These are phyloP conservation scores for Fimicolochytrium jonesii DNA, from an alignment of 192 early-diverging fungal species.

Conservation along the genomic window DNA sequence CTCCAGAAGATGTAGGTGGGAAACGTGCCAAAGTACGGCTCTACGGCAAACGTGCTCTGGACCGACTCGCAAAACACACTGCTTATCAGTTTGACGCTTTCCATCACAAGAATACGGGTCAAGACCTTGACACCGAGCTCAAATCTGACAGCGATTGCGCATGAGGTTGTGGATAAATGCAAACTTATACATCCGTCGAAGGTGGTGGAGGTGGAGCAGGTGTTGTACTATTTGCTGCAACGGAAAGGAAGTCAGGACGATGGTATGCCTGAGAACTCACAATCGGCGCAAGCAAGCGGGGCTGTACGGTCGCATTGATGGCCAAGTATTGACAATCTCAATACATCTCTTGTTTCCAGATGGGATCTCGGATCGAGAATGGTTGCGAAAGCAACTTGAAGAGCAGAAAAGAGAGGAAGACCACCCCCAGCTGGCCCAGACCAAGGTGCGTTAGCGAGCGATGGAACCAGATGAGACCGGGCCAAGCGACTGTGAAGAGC, in stretches of 20 bases:
- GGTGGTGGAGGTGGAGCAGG: slow-evolving; percentile 33
- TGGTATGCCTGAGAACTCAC: slow-evolving; percentile 1
- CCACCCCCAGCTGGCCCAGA: too few species aligned
- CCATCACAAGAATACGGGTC: slow-evolving; percentile 31
- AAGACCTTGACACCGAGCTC: slow-evolving; percentile 27
- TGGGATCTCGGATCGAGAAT: slow-evolving; percentile 25
- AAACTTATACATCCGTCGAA: slow-evolving; percentile 47
- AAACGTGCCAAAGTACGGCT: too few species aligned
- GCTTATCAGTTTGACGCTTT: too few species aligned
- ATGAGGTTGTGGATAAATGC: slow-evolving; percentile 49
- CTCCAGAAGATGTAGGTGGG: slow-evolving; percentile 44
- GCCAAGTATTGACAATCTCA: too few species aligned
- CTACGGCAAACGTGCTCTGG: too few species aligned
- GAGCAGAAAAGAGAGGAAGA: slow-evolving; percentile 26
- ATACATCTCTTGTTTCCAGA: neutral
- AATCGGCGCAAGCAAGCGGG: too few species aligned
- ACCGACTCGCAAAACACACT: too few species aligned
- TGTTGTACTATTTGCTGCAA: slow-evolving; percentile 41
- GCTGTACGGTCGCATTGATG: too few species aligned
- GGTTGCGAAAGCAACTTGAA: slow-evolving; percentile 31
- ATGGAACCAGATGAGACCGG: too few species aligned
- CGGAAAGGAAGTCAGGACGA: slow-evolving; percentile 18
- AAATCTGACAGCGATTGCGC: slow-evolving; percentile 33
- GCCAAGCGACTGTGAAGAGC: too few species aligned
- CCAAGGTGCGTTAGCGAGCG: too few species aligned